Percentiles rank a stretch among this genome's conserved stretches.
phyloP scores from a whole-genome alignment of 176 grass and related monocot genomes.

The Puccinellia tenuiflora region DNA sequence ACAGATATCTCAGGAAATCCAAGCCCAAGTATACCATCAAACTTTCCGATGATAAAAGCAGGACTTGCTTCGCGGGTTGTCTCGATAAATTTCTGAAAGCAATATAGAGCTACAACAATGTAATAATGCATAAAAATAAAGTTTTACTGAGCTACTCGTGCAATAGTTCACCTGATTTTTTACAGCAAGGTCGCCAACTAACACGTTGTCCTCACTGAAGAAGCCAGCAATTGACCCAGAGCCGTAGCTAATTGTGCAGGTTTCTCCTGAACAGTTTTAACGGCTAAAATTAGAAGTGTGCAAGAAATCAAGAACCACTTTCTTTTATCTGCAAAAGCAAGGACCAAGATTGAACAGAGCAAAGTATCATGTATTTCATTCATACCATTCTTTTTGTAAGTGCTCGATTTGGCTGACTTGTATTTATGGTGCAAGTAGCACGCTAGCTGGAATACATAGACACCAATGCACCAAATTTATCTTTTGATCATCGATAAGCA shows the following conservation, averaged over 20 bases:
- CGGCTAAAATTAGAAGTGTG: neutral
- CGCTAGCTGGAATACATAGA: slow-evolving; percentile 42
- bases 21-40: slow-evolving; percentile 94
- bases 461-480: neutral
- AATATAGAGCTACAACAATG: neutral
- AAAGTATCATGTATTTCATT: neutral
- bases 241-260: slow-evolving; percentile 86
- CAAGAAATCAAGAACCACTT: too few relatives aligned
- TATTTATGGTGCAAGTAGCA: slow-evolving; percentile 71
- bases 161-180: slow-evolving; percentile 55
- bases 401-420: slow-evolving; percentile 41
- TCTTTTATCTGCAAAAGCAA: neutral
- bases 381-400: slow-evolving; percentile 69
- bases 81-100: slow-evolving; percentile 83
- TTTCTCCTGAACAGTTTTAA: slow-evolving; percentile 50
- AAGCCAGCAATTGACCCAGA: slow-evolving; percentile 92
- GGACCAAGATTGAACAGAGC: neutral
- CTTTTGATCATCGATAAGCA: neutral
- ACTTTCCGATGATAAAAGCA: slow-evolving; percentile 73
- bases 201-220: slow-evolving; percentile 81
- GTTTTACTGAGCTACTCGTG: neutral
- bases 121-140: neutral
- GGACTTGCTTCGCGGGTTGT: slow-evolving; percentile 69
- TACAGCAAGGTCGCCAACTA: slow-evolving; percentile 60
- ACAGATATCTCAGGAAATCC: slow-evolving; percentile 94